Percentiles rank a stretch among this genome's conserved stretches.
These are phyloP conservation scores for Sclerotinia subarctica DNA, from an alignment of 2,329 filamentous ascomycete species.

Conservation along the genomic window DNA sequence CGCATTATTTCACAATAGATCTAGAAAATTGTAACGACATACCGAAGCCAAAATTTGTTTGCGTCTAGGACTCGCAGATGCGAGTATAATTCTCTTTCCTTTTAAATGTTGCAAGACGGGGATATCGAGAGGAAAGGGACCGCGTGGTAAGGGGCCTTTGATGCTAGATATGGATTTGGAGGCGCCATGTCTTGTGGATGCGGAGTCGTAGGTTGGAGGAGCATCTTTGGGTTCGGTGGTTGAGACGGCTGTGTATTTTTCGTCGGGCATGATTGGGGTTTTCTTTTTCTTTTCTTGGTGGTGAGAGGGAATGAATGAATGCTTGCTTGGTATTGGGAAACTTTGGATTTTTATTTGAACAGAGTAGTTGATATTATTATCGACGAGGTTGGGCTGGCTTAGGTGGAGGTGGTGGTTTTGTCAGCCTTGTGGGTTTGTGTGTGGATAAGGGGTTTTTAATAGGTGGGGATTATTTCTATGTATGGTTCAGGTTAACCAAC, in stretches of 20 bases:
- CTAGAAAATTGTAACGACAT: slow-evolving; percentile 24
- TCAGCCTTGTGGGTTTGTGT: slow-evolving; percentile 4
- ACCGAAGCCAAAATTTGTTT: slow-evolving; percentile 76
- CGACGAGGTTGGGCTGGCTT: background rate
- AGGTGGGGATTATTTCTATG: background rate
- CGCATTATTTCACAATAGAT: background rate
- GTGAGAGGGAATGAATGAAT: background rate
- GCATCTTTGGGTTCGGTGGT: slow-evolving; percentile 14
- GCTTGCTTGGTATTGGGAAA: background rate
- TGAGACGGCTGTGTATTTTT: background rate
- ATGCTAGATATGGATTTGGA: slow-evolving; percentile 20
- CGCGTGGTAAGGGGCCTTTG: slow-evolving; percentile 34
- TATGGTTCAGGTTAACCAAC: too few relatives aligned
- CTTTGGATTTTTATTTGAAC: background rate
- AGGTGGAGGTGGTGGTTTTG: slow-evolving; percentile 10
- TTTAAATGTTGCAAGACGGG: slow-evolving; percentile 76
- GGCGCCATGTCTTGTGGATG: slow-evolving; percentile 30
- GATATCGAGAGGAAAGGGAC: slow-evolving; percentile 68
- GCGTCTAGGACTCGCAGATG: slow-evolving; percentile 82
- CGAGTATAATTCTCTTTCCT: slow-evolving; percentile 79
- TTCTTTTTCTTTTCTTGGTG: too few relatives aligned
- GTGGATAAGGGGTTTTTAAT: background rate
- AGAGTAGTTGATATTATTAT: background rate
- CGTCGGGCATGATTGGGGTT: background rate
- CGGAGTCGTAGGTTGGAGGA: slow-evolving; percentile 35